phyloP scores from a whole-genome alignment of 345 rosid species.

The Sapria himalayana region DNA sequence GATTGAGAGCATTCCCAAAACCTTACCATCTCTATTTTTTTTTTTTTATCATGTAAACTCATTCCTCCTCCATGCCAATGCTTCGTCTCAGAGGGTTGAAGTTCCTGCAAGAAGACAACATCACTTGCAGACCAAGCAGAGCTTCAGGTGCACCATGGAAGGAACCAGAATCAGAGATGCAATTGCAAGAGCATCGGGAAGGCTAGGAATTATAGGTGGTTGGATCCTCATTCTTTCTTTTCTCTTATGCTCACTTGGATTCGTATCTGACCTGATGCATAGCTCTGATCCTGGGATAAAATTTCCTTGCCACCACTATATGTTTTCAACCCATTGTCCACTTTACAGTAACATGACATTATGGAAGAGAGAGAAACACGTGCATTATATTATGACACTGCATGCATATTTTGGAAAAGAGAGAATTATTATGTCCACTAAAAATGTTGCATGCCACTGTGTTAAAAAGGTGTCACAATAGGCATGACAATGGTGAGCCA shows the following conservation, averaged over 20 bases:
- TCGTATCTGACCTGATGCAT: conserved; percentile 86
- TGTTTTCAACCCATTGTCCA: conserved; percentile 73
- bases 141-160: conserved; percentile 63
- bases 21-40: conserved; percentile 79
- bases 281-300: conserved; percentile 88
- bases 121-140: conserved; percentile 67
- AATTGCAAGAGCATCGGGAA: conserved; percentile 89
- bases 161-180: conserved; percentile 88
- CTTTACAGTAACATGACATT: conserved; percentile 89
- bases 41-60: conserved; percentile 85
- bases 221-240: conserved; percentile 66
- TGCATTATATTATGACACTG: too few relatives aligned
- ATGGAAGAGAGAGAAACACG: too few relatives aligned
- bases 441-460: too few relatives aligned
- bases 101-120: conserved; percentile 49
- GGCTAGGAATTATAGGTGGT: conserved; percentile 76
- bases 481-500: too few relatives aligned
- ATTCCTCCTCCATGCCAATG: conserved; percentile 77
- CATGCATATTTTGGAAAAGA: too few relatives aligned
- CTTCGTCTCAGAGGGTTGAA: conserved; percentile 58
- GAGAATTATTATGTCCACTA: too few relatives aligned
- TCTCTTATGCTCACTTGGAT: conserved; percentile 70
- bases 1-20: conserved; percentile 85
- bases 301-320: conserved; percentile 86
- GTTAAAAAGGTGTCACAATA: too few relatives aligned